Evolutionary conservation across 2,329 filamentous ascomycete genomes (phyloP), one percentile per base, ranked within the genome.

Genomic region (Emmonsiellopsis sp.): DNA sequence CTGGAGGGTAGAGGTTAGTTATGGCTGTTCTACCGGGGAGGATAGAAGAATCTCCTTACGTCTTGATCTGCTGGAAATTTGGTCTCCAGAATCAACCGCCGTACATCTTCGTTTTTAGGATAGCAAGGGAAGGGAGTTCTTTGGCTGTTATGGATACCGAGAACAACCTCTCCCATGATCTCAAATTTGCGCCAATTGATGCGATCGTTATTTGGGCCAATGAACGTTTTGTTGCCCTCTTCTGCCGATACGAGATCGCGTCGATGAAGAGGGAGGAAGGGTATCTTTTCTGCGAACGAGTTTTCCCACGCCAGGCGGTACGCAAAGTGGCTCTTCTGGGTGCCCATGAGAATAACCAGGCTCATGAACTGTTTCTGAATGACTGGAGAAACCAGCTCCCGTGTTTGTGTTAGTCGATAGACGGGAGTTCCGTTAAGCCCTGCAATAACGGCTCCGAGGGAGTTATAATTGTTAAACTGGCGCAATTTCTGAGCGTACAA

Each of bases 101-200:
- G 79, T 4, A 87, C 81, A 51, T 80, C 77, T 55, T 92, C 85
- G 62, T 86, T 84, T 62, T 79, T 84, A 36, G 76, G 74, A 57
- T 57, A 56, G 8, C 46, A 33, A 13, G 57, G 81, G 60, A 96
- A 96, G 5, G 89, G 84, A 48, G 83, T 83, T 52, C 87, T 87
- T 70, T 97, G 91, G 63, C 92, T 95, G 71, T 85, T 86, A 80
- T 96, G 94, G 52, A 98, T 84, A 2, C 88, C 86, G 55, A 96
- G 77, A 51, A 97, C 80, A 5, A 96, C 87, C 61, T 97, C 92
- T 6, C 91, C 91, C 71, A 97, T 84, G 34, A 98, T 86, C 69
- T 97, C 92, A 63, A 97, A 98, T 67, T 98, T 98, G 71, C 86
- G 90, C 93, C 93, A 98, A 67, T 97, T 97, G 66, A 98, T 88